Base-by-base conservation (phyloP, 768 basidiomycete species). In the Agaricus subrufescens region DNA sequence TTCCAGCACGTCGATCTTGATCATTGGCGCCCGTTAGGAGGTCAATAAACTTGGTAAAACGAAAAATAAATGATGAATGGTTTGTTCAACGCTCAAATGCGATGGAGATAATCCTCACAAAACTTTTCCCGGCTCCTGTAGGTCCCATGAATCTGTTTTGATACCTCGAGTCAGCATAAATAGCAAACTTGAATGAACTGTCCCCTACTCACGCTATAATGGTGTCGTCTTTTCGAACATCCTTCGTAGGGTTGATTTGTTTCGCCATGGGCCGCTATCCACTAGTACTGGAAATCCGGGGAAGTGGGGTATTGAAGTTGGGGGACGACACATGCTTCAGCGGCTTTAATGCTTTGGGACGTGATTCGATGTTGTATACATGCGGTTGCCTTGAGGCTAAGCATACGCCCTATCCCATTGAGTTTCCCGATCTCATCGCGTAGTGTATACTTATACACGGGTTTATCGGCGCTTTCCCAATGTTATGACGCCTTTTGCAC, bases 81-180 rank as follows among this genome's bases (percentile, higher is more conserved):
- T 40, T 11, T 26, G 49, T 31, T 40, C 14, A 43, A 11, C 15
- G 27, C 14, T 15, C 30, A n/a, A 19, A 14, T 23, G 29, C 30
- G 7, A 23, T 51, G 30, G 11, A 8, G 34, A n/a, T 12, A 19
- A 19, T 23, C 40, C 62, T 19, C 58, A 71, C 69, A 42, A 62
- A 64, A 46, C 68, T 69, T 56, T 69, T 69, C 26, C 69, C 69
- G 19, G 65, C 58, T 26, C 67, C 66, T 12, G 66, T 66, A 2
- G 66, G 64, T 8, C 68, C 68, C 60, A 69, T 63, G 30, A 68
- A 54, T 5, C 67, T 69, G 53, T 25, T 34, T 27, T 57, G 49
- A 27, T 12, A 3, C 26, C 44, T 9, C 38, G 27, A 44, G 25
- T 23, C n/a, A n/a, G 11, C 23, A 43, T 49, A 11, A 14, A 4